A percentile compares a stretch with the other conserved stretches of the same genome.
These are phyloP conservation scores for Solanum rostratum DNA, from an alignment of 257 asterid genomes.

Conservation along the genomic window DNA sequence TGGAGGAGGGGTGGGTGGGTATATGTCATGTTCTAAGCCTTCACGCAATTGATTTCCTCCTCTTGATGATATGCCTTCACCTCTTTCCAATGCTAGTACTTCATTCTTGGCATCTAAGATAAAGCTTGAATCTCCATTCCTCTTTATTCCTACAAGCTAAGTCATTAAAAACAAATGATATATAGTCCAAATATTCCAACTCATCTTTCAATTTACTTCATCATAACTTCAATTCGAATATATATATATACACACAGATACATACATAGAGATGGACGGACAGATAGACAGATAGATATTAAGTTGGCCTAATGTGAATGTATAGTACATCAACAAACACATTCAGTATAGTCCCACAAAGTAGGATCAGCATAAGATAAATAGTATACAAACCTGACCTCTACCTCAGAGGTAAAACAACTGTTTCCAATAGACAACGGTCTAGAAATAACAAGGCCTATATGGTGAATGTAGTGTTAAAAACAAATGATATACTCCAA, in stretches of 20 bases:
- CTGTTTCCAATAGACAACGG: neutral
- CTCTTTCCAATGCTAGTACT: conserved; percentile 28
- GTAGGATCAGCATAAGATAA: no score
- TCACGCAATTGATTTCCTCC: conserved; percentile 64
- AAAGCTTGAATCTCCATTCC: conserved; percentile 64
- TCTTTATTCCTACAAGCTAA: conserved; percentile 87
- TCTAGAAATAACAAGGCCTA: no score
- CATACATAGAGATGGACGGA: no score
- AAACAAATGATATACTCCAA: neutral
- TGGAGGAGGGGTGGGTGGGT: conserved; percentile 79
- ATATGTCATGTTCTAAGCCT: conserved; percentile 73
- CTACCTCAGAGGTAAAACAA: no score
- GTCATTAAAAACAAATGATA: neutral
- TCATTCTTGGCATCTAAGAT: conserved; percentile 42
- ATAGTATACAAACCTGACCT: no score
- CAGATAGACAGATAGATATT: no score
- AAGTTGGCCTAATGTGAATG: neutral
- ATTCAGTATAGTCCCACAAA: no score
- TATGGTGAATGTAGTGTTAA: neutral
- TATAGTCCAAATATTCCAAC: neutral
- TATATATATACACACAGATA: no score
- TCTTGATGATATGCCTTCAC: conserved; percentile 44
- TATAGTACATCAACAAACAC: no score
- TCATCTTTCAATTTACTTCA: neutral
- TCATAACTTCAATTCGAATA: neutral